phyloP scores from a whole-genome alignment of 2,329 filamentous ascomycete species.

The Pseudogymnoascus sp. region DNA sequence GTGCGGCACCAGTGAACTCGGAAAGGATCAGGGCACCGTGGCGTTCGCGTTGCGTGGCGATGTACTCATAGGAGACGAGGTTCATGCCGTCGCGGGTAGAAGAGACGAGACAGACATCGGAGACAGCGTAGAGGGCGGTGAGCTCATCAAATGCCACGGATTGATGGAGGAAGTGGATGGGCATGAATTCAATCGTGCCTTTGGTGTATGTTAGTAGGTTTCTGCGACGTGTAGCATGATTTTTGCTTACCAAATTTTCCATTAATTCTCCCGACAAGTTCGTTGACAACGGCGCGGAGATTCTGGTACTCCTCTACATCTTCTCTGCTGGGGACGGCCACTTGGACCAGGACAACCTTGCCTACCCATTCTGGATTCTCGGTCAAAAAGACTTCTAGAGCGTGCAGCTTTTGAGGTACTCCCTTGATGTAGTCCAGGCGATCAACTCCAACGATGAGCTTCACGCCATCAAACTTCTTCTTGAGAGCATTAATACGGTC shows the following conservation, averaged over 20 bases:
- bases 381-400: conserved; percentile 90
- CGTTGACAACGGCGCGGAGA: conserved; percentile 87
- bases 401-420: conserved; percentile 93
- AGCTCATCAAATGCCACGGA: conserved; percentile 92
- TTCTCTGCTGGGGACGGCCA: conserved; percentile 87
- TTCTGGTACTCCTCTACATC: conserved; percentile 99
- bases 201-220: conserved; percentile 13
- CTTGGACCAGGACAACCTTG: conserved; percentile 91
- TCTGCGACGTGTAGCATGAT: neutral
- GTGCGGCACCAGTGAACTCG: conserved; percentile 92
- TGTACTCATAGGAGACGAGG: conserved; percentile 95
- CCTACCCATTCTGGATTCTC: conserved; percentile 98
- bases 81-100: conserved; percentile 99
- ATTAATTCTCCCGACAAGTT: conserved; percentile 93
- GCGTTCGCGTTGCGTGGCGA: conserved; percentile 81
- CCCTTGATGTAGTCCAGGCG: conserved; percentile 98
- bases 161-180: conserved; percentile 97
- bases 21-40: conserved; percentile 93
- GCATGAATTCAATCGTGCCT: conserved; percentile 95
- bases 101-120: conserved; percentile 83
- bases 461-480: conserved; percentile 90
- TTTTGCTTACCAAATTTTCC: conserved; percentile 65
- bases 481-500: conserved; percentile 77
- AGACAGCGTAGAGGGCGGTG: conserved; percentile 84
- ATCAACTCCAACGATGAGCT: conserved; percentile 94